A percentile compares a stretch with the other conserved stretches of the same genome.
These are phyloP conservation scores for Saposhnikovia divaricata DNA, from an alignment of 129 eudicot species.

Conservation along the genomic window DNA sequence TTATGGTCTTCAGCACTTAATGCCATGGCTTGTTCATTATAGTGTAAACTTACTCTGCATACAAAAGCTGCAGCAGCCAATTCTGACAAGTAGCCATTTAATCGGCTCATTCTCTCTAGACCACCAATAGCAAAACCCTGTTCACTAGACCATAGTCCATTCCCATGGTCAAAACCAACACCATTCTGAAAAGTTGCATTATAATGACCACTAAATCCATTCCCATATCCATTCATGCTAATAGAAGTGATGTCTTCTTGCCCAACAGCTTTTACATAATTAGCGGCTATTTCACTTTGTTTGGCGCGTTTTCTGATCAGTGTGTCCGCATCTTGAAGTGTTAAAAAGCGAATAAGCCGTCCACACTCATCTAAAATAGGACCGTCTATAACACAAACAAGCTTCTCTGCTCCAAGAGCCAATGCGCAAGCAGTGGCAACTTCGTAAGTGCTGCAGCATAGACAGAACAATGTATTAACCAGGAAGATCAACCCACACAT, in stretches of 20 bases:
- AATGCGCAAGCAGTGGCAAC: slow-evolving; percentile 98
- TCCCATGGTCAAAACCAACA: slow-evolving; percentile 87
- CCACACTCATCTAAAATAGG: slow-evolving; percentile 85
- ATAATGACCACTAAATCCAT: slow-evolving; percentile 26
- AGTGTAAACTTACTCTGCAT: slow-evolving; percentile 61
- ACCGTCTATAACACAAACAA: slow-evolving; percentile 84
- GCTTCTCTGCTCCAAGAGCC: slow-evolving; percentile 96
- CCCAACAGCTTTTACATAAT: slow-evolving; percentile 77
- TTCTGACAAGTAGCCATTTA: slow-evolving; percentile 83
- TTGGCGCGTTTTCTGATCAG: slow-evolving; percentile 71
- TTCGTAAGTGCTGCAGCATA: slow-evolving; percentile 73
- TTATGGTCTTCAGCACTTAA: neutral
- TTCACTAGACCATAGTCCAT: slow-evolving; percentile 81
- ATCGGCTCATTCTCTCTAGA: slow-evolving; percentile 70
- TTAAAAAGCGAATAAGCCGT: slow-evolving; percentile 71
- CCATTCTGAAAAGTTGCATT: slow-evolving; percentile 76
- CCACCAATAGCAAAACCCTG: slow-evolving; percentile 98
- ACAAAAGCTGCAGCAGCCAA: slow-evolving; percentile 98
- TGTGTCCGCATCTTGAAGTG: slow-evolving; percentile 87
- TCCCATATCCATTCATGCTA: slow-evolving; percentile 31
- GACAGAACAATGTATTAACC: slow-evolving; percentile 11
- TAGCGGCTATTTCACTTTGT: slow-evolving; percentile 93
- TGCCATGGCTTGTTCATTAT: neutral
- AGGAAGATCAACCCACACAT: neutral
- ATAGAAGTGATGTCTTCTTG: slow-evolving; percentile 44